Evolutionary conservation across 345 rosid genomes (phyloP), one percentile per base, ranked within the genome.

Genomic region (Aquilaria malaccensis): DNA sequence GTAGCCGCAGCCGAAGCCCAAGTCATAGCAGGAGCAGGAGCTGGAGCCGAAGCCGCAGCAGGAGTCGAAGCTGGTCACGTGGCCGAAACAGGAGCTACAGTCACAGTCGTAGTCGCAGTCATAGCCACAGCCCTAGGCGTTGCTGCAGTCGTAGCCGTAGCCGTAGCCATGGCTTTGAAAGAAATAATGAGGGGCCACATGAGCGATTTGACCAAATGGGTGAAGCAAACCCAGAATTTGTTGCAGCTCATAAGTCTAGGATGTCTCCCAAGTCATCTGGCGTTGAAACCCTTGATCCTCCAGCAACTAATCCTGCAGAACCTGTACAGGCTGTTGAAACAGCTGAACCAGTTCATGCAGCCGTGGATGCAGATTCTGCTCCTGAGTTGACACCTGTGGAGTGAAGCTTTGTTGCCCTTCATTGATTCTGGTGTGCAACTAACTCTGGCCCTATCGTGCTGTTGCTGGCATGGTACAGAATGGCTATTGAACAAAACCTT

Each of bases 161-260:
- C 45, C 67, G 57, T 13, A 72, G 85, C 12, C 73, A 31, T 1
- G 75, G 75, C 52, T 66, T 72, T 58, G 89, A 80, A 57, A 89
- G 81, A 73, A 85, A 77, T 48, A 87, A 69, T 47, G 77, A 76
- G 43, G 82, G 82, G 76, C 75, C 74, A 7, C 53, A 43, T 7
- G 75, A 68, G 12, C 66, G 52, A 48, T 65, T 45, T 41, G 53
- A 13, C 43, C 71, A 54, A 59, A 81, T 54, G 67, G 77, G 65
- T 13, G 72, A 30, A 13, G 50, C 60, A 33, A 46, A 45, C 51
- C 52, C 74, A 33, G 81, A 66, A 22, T 48, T 61, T 2, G 72
- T 64, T 58, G 74, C 60, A 65, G 72, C 63, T 29, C 77, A 70
- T 37, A 71, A 57, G 52, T 14, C 72, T 29, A 41, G 41, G 52